Evolutionary conservation across 805 yeast genomes (phyloP).

Genomic region (Wilhelminamyces savonicus): DNA sequence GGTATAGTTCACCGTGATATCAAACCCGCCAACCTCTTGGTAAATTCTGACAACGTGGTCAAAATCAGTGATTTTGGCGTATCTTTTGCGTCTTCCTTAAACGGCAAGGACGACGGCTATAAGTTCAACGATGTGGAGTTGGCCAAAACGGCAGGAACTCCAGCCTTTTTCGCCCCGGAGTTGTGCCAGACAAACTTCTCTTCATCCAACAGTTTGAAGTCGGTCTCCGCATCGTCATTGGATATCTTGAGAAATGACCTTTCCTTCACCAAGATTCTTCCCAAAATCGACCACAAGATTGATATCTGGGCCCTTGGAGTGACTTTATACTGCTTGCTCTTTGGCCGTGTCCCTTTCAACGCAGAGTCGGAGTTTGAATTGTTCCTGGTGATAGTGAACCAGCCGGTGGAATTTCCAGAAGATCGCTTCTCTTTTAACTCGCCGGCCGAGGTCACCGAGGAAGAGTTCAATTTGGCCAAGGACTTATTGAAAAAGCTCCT

Average conservation of each 20-base stretch:
- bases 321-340: constrained; percentile 81
- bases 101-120: constrained; percentile 39
- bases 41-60: constrained; percentile 62
- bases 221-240: constrained; percentile 11
- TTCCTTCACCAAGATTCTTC: constrained; percentile 17
- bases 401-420: constrained; percentile 53
- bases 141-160: constrained; percentile 96
- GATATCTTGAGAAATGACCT: constrained; percentile 16
- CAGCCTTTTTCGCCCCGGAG: constrained; percentile 88
- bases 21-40: constrained; percentile 86
- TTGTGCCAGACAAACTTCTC: constrained; percentile 59
- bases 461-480: constrained; percentile 42
- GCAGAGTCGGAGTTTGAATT: constrained; percentile 83
- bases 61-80: constrained; percentile 98
- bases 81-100: constrained; percentile 57
- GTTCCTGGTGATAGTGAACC: constrained; percentile 71
- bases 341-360: constrained; percentile 85
- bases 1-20: constrained; percentile 94
- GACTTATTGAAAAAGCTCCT: constrained; percentile 60
- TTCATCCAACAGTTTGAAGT: constrained; percentile 8
- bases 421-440: constrained; percentile 26
- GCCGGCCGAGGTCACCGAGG: constrained; percentile 31
- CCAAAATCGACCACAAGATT: constrained; percentile 69
- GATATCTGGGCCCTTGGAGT: constrained; percentile 99
- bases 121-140: constrained; percentile 60